Percentiles rank a stretch among this genome's conserved stretches.
Evolutionary conservation across 2,329 filamentous ascomycete genomes (phyloP).

Genomic region (Diplodia scrobiculata): DNA sequence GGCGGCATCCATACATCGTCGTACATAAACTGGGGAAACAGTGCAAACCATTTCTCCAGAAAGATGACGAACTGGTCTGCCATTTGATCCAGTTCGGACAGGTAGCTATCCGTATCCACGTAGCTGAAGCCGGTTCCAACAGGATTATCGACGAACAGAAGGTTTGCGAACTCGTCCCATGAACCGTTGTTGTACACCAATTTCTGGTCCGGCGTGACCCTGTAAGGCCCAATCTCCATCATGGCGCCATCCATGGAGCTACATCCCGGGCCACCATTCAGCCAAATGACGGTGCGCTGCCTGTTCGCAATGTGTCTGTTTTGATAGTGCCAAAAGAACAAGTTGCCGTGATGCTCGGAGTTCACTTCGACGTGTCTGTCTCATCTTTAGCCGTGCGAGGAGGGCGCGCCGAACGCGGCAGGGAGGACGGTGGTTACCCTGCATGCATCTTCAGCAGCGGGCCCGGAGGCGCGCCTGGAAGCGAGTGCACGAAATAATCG

Average conservation of each 20-base stretch:
- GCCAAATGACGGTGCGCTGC: constrained; percentile 90
- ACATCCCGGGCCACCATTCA: constrained; percentile 95
- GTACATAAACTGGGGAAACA: constrained; percentile 88
- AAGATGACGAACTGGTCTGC: constrained; percentile 84
- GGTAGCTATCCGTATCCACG: constrained; percentile 82
- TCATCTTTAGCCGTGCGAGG: constrained; percentile 10
- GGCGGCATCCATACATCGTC: constrained; percentile 74
- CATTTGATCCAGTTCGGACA: constrained; percentile 86
- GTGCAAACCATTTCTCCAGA: constrained; percentile 82
- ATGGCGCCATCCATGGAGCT: constrained; percentile 95
- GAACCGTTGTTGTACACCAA: constrained; percentile 86
- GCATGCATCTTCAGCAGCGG: constrained; percentile 95
- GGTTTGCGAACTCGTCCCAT: constrained; percentile 97
- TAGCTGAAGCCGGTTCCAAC: constrained; percentile 97
- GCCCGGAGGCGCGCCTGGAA: constrained; percentile 80
- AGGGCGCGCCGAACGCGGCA: background rate
- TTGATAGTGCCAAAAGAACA: constrained; percentile 99
- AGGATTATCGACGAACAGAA: constrained; percentile 95
- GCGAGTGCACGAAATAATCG: constrained; percentile 84
- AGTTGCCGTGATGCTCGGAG: constrained; percentile 80
- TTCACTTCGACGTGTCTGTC: constrained; percentile 86
- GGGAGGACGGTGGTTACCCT: constrained; percentile 60
- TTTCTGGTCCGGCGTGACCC: constrained; percentile 71
- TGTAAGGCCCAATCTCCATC: constrained; percentile 95
- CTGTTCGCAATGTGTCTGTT: constrained; percentile 92